phyloP scores from a whole-genome alignment of 2,329 filamentous ascomycete genomes.

The Aspergillus hortae region DNA sequence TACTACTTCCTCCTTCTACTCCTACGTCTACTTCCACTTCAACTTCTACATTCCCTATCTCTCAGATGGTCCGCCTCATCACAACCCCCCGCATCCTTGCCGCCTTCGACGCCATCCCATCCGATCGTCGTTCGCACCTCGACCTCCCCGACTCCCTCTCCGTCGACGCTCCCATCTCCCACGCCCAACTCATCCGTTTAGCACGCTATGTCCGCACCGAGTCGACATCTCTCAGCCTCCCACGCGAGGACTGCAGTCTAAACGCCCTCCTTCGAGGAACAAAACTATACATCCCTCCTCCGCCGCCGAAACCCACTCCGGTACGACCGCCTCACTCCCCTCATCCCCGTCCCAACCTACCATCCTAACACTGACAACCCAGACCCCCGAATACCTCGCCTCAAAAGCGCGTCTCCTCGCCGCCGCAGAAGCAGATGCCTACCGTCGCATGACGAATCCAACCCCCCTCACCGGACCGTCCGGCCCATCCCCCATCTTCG shows the following conservation, averaged over 20 bases:
- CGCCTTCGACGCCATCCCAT: conserved; percentile 36
- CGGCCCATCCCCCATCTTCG: conserved; percentile 45
- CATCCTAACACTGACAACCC: background rate
- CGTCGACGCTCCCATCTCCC: conserved; percentile 37
- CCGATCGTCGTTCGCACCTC: conserved; percentile 28
- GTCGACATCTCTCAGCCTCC: background rate
- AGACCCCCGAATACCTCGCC: conserved; percentile 75
- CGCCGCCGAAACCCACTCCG: conserved; percentile 71
- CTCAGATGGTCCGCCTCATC: conserved; percentile 40
- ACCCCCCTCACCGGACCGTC: conserved; percentile 52
- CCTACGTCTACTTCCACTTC: background rate
- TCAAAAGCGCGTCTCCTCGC: conserved; percentile 81
- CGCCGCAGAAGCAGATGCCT: conserved; percentile 76
- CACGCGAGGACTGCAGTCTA: conserved; percentile 46
- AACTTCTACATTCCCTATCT: background rate
- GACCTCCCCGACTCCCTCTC: conserved; percentile 29
- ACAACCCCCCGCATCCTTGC: conserved; percentile 38
- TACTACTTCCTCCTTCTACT: conserved; percentile 5
- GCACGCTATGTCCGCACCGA: conserved; percentile 26
- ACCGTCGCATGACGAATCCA: conserved; percentile 74
- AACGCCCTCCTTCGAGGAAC: conserved; percentile 70
- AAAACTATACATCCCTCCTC: conserved; percentile 72
- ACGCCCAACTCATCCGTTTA: conserved; percentile 39
- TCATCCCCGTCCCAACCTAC: background rate
- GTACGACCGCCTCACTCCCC: conserved; percentile 45